phyloP scores from a whole-genome alignment of 371 early-diverging fungal genomes.

The Lichtheimia ramosa region DNA sequence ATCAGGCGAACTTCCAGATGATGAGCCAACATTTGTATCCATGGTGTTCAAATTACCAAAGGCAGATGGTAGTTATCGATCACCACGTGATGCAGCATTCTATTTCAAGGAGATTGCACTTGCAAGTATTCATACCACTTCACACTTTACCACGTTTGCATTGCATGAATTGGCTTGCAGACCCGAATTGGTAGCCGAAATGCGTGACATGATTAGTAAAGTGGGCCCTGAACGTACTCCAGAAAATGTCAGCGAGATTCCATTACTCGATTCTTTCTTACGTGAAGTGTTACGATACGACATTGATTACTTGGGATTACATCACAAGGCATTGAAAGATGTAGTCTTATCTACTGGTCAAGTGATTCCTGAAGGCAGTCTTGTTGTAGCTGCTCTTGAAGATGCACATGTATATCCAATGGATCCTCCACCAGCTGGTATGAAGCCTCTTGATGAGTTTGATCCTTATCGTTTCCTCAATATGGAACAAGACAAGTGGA shows the following conservation, averaged over 20 bases:
- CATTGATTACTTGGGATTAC: constrained; percentile 28
- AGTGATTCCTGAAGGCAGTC: constrained; percentile 38
- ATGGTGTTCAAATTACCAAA: constrained; percentile 29
- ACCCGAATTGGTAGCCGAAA: constrained; percentile 21
- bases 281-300: constrained; percentile 47
- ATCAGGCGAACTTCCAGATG: constrained; percentile 9
- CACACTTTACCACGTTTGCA: constrained; percentile 32
- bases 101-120: constrained; percentile 35
- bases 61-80: constrained; percentile 24
- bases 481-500: constrained; percentile 6
- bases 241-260: constrained; percentile 29
- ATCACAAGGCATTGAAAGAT: constrained; percentile 34
- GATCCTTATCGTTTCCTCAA: constrained; percentile 27
- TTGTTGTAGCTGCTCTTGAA: constrained; percentile 23
- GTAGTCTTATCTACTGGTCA: constrained; percentile 41
- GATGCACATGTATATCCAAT: constrained; percentile 18
- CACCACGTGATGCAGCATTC: constrained; percentile 30
- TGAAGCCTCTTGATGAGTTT: constrained; percentile 19
- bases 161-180: constrained; percentile 35
- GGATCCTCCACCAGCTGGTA: not conserved
- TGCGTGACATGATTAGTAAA: constrained; percentile 20
- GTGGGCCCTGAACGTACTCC: constrained; percentile 19
- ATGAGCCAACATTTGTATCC: constrained; percentile 24
- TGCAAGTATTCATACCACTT: constrained; percentile 44
- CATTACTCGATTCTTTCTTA: constrained; percentile 50